phyloP scores from a whole-genome alignment of 768 basidiomycete genomes.

The Boletus huronensis region DNA sequence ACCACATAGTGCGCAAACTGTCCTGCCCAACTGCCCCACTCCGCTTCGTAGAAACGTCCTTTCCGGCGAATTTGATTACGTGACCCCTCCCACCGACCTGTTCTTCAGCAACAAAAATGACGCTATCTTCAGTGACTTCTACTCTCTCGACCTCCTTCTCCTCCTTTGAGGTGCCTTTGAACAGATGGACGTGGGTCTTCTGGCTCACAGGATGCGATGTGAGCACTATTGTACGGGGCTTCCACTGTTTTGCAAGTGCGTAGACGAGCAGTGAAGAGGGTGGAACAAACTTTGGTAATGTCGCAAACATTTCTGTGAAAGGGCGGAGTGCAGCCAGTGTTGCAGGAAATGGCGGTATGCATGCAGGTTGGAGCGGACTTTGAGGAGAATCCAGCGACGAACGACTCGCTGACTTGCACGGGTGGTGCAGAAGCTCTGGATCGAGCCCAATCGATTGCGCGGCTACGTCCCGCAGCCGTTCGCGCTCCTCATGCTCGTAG shows the following conservation, averaged over 20 bases:
- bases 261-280: conserved; percentile 68
- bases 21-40: conserved; percentile 13
- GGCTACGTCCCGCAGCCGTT: conserved; percentile 70
- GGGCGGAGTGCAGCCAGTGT: conserved; percentile 47
- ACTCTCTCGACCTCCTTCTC: conserved; percentile 72
- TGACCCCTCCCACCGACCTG: conserved; percentile 42
- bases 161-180: conserved; percentile 56
- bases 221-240: conserved; percentile 57
- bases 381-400: conserved; percentile 20
- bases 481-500: conserved; percentile 68
- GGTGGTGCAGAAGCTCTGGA: conserved; percentile 45
- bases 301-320: conserved; percentile 50
- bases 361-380: conserved; percentile 1
- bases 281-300: conserved; percentile 66
- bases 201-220: conserved; percentile 39
- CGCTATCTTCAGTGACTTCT: conserved; percentile 72
- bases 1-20: conserved; percentile 40
- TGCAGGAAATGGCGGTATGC: conserved; percentile 61
- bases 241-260: conserved; percentile 73
- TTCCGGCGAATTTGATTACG: conserved; percentile 68
- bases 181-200: conserved; percentile 63
- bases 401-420: conserved; percentile 19
- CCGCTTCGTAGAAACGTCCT: conserved; percentile 49
- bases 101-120: conserved; percentile 68
- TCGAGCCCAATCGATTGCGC: conserved; percentile 73